Evolutionary conservation across 2,329 filamentous ascomycete species (phyloP).

Genomic region (Fusarium miscanthi): DNA sequence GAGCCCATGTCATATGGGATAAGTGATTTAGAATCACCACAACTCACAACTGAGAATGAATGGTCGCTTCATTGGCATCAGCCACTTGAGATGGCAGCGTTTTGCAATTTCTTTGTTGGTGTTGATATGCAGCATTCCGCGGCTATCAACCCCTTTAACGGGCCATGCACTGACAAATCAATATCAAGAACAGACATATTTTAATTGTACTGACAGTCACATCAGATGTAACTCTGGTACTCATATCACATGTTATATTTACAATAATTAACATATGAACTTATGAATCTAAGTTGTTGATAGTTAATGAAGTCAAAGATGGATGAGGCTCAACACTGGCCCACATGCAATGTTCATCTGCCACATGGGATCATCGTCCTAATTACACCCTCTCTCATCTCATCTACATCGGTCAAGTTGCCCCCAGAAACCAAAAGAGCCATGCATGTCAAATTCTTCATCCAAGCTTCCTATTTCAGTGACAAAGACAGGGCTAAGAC

Average conservation of each 20-base stretch:
- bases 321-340: conserved; percentile 26
- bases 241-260: not conserved
- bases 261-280: not conserved
- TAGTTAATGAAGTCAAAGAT: not conserved
- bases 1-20: not conserved
- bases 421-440: not conserved
- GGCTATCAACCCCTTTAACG: not conserved
- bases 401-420: not conserved
- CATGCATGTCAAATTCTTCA: conserved; percentile 12
- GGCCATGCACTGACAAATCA: not conserved
- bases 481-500: conserved; percentile 17
- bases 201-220: not conserved
- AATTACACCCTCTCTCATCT: not conserved
- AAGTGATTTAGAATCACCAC: not conserved
- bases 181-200: not conserved
- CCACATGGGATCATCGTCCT: conserved; percentile 5
- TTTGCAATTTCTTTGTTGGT: not conserved
- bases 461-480: conserved; percentile 16
- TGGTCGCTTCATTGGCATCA: not conserved
- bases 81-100: not conserved
- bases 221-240: not conserved
- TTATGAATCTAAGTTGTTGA: not conserved
- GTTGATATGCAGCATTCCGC: conserved; percentile 3
- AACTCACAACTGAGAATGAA: too few relatives aligned
- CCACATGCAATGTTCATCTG: not conserved